Evolutionary conservation across 1,284 basidiomycete genomes (phyloP), one percentile per base, ranked within the genome.

Genomic region (Trametes hirsuta): DNA sequence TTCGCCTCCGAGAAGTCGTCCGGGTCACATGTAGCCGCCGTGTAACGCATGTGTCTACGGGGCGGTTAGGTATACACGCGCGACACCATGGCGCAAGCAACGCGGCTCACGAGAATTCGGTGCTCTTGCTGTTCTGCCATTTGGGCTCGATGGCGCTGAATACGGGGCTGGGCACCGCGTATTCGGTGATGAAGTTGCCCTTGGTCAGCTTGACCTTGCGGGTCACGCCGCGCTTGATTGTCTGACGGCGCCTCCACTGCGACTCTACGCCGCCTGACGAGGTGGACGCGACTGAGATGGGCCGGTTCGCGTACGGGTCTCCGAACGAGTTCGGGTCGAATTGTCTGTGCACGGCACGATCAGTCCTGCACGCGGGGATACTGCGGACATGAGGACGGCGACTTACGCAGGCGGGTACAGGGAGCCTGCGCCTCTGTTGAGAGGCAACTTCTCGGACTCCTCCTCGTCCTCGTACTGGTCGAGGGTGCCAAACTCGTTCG

Each of bases 141-240:
- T 91, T 92, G 41, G 83, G 76, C 75, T 98, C 95, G 47, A 95
- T 87, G 18, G 94, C 93, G 66, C 89, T 94, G 68, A 84, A 84
- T 55, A 97, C 86, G 3, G 95, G 91, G 0, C 91, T 90, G 1
- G 95, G 95, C 0, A 97, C 95, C n/a, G 87, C 82, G 72, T 95
- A 94, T 71, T 97, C 94, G 44, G 88, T 83, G 72, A 97, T 91
- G 77, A 95, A 97, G 71, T 97, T 93, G 59, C 94, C 94, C 54
- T 93, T 83, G 1, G 94, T 96, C 65, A 98, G 88, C 75, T 94
- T 93, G 77, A 98, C 91, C 72, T 92, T 94, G 66, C 93, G 92
- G n/a, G 93, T 94, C 14, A 93, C 90, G 67, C 93, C 93, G 57
- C 93, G 90, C 72, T 92, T 93, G 76, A 94, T 93, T n/a, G 92